Base-by-base conservation (phyloP, 305 asterid species). In the Solanum chacoense region DNA sequence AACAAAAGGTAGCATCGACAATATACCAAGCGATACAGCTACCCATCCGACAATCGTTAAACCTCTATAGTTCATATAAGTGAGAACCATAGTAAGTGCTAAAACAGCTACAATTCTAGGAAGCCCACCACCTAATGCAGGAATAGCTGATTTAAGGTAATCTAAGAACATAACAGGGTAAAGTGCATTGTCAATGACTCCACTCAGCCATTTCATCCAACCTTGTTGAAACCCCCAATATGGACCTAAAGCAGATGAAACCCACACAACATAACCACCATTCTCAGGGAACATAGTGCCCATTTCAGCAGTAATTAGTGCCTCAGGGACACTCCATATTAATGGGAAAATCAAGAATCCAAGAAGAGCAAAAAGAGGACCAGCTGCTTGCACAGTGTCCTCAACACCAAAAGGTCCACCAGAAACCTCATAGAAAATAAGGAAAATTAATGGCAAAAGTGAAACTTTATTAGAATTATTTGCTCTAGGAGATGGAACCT, bases 361-460 rank as follows among this genome's bases (percentile, higher is more conserved):
- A 9, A 90, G 87, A 24, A 96, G 94, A 11, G 98, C 94, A 24
- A 95, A 93, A 65, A 96, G 96, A 12, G 99, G 99, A 13, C 98
- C 99, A 1, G 96, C 99, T 12, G 99, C 98, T 1, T 87, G 81
- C 38, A 96, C 98, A 77, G 91, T 94, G 36, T 96, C 98, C 90
- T 96, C 99, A 24, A 94, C 90, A 18, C 98, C 99, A 32, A 95
- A 97, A 3, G 99, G 98, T 0, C 99, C 99, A 29, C 99, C 99
- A 3, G 99, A 96, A 8, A 96, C 99, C 92, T 95, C 99, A 78
- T 95, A 96, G 87, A 96, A 96, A 28, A 95, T 96, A 90, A 96
- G 92, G 91, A 96, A 95, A 87, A 96, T 90, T 83, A 97, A 94
- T 38, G 99, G 99, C 79, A 96, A 63, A 36, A 95, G 32, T 1